These are phyloP conservation scores for Stephania japonica DNA, from an alignment of 164 flowering plant genomes.

Conservation along the genomic window DNA sequence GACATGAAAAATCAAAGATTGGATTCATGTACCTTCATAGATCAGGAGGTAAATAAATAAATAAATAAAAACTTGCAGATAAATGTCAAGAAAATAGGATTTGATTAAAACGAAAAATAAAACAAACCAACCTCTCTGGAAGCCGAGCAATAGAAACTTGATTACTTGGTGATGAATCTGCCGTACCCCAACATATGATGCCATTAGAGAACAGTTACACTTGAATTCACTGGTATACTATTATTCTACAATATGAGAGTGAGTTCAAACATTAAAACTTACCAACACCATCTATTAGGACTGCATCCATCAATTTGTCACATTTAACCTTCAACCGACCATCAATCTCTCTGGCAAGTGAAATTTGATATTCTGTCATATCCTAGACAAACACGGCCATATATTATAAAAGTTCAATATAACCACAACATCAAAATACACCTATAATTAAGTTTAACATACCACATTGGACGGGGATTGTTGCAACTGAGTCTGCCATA, in stretches of 20 bases:
- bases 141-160: constrained; percentile 69
- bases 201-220: constrained; percentile 2
- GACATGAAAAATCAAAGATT: too few species aligned
- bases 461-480: constrained; percentile 58
- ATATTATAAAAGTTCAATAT: constrained; percentile 1
- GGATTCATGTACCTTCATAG: too few species aligned
- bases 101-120: background rate
- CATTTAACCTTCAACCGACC: constrained; percentile 74
- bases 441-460: constrained; percentile 14
- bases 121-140: constrained; percentile 73
- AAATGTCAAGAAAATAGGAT: background rate
- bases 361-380: constrained; percentile 62
- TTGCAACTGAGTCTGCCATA: constrained; percentile 76
- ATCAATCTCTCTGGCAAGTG: constrained; percentile 68
- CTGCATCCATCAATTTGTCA: constrained; percentile 66
- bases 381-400: constrained; percentile 40
- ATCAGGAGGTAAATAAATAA: background rate
- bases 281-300: constrained; percentile 73
- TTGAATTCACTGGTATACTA: background rate
- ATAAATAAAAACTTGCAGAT: background rate
- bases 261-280: constrained; percentile 15
- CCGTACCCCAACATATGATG: constrained; percentile 12
- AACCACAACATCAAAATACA: background rate
- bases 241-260: background rate
- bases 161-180: constrained; percentile 58